Percentiles rank a stretch among this genome's conserved stretches.
Conservation (phyloP, 2,329 filamentous ascomycete species). For the Colletotrichum chlorophyti region DNA sequence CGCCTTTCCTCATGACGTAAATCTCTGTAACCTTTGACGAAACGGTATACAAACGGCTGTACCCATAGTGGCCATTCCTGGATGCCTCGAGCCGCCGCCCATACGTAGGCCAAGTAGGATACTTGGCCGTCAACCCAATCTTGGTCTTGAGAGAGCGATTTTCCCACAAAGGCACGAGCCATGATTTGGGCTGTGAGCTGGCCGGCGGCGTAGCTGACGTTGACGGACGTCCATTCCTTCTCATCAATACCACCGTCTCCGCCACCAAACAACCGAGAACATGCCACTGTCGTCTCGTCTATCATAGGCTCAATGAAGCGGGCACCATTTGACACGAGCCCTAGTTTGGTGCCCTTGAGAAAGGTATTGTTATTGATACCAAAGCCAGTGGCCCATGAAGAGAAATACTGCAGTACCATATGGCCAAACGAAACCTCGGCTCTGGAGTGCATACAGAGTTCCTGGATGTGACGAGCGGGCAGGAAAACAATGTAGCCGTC, state of each 20-base stretch:
- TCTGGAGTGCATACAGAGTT: slow-evolving; percentile 8
- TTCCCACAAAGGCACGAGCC: slow-evolving; percentile 4
- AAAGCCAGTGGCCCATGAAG: slow-evolving; percentile 5
- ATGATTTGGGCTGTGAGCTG: slow-evolving; percentile 8
- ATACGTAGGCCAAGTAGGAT: slow-evolving; percentile 12
- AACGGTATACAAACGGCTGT: background rate
- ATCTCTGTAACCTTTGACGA: slow-evolving; percentile 1
- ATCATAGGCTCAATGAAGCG: slow-evolving; percentile 9
- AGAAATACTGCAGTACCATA: slow-evolving; percentile 6
- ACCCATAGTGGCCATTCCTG: slow-evolving; percentile 7
- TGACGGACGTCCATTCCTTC: slow-evolving; percentile 3
- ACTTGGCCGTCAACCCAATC: slow-evolving; percentile 8
- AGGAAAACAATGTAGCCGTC: slow-evolving; percentile 3
- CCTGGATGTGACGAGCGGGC: slow-evolving; percentile 5
- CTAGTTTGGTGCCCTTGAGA: slow-evolving; percentile 4
- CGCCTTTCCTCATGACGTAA: background rate
- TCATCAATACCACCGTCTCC: background rate
- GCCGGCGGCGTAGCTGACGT: slow-evolving; percentile 7
- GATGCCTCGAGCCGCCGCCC: slow-evolving; percentile 8
- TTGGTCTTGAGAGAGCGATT: background rate
- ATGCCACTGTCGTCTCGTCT: background rate
- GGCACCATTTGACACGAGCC: background rate
- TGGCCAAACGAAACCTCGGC: slow-evolving; percentile 7
- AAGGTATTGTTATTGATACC: slow-evolving; percentile 2
- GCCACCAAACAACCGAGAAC: background rate